These are phyloP conservation scores for Rhizodiscina lignyota DNA, from an alignment of 495 filamentous ascomycete genomes.

Conservation along the genomic window DNA sequence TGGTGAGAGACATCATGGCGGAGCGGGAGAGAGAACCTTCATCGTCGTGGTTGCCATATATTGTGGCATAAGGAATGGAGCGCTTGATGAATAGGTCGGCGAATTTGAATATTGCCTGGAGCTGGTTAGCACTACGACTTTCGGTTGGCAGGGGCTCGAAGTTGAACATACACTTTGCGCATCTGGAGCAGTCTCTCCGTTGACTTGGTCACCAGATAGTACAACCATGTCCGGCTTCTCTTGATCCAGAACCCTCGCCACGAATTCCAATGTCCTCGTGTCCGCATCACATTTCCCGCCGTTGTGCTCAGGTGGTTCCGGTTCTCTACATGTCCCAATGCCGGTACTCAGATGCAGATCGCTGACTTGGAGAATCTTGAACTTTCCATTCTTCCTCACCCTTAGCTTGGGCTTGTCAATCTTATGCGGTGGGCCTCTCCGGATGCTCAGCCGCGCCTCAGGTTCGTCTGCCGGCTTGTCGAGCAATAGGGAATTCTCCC, in stretches of 20 bases:
- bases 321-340: conserved; percentile 67
- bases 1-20: conserved; percentile 67
- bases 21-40: conserved; percentile 65
- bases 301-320: conserved; percentile 50
- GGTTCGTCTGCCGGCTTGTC: conserved; percentile 42
- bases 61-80: conserved; percentile 80
- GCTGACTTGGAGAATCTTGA: conserved; percentile 90
- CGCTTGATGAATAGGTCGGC: conserved; percentile 71
- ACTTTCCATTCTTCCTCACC: conserved; percentile 76
- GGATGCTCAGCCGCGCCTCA: conserved; percentile 54
- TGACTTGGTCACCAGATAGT: conserved; percentile 84
- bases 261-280: conserved; percentile 77
- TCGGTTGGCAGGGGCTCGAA: not conserved
- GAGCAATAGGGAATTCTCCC: conserved; percentile 50
- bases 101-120: conserved; percentile 76
- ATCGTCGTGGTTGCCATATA: conserved; percentile 97
- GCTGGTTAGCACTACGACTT: conserved; percentile 2
- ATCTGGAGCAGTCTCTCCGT: conserved; percentile 83
- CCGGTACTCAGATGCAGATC: conserved; percentile 89
- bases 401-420: conserved; percentile 49
- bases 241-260: conserved; percentile 63
- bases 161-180: conserved; percentile 46
- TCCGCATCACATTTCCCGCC: conserved; percentile 81
- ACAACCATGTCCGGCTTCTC: conserved; percentile 88
- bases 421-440: conserved; percentile 46